Evolutionary conservation across 2,329 filamentous ascomycete species (phyloP).

Genomic region (Calonectria hawksworthii): DNA sequence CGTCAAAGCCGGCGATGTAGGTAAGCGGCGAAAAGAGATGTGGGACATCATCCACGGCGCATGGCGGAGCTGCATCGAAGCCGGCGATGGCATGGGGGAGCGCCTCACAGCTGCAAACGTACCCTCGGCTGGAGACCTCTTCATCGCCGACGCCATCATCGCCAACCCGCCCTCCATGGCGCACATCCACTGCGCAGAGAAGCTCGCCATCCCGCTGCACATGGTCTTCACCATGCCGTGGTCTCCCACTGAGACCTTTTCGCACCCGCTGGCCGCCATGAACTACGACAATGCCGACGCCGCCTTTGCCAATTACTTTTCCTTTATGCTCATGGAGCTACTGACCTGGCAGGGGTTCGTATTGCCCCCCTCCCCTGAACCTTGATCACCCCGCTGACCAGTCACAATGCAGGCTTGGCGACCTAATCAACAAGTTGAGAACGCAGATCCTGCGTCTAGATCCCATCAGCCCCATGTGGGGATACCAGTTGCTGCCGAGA

Average conservation of each 20-base stretch:
- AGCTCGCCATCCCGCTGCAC: conserved; percentile 63
- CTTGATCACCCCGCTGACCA: background rate
- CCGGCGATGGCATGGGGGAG: conserved; percentile 49
- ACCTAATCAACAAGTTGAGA: conserved; percentile 79
- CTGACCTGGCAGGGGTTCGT: conserved; percentile 78
- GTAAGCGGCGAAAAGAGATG: conserved; percentile 53
- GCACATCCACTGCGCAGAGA: conserved; percentile 66
- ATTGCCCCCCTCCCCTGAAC: background rate
- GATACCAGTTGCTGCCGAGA: conserved; percentile 73
- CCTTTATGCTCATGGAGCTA: conserved; percentile 71
- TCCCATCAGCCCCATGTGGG: conserved; percentile 75
- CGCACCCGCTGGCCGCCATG: conserved; percentile 54
- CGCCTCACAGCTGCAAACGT: conserved; percentile 46
- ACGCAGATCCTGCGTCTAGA: conserved; percentile 73
- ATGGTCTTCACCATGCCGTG: conserved; percentile 77
- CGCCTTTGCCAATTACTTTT: conserved; percentile 42
- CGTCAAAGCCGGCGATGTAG: conserved; percentile 53
- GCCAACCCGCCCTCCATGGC: conserved; percentile 67
- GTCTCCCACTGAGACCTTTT: conserved; percentile 67
- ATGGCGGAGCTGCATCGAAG: conserved; percentile 55
- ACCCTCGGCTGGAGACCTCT: conserved; percentile 51
- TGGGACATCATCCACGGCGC: conserved; percentile 54
- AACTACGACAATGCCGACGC: conserved; percentile 42
- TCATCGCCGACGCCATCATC: conserved; percentile 68
- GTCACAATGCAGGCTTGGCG: conserved; percentile 64